Conservation (phyloP, 2,329 filamentous ascomycete genomes). For the Apiospora koreana region DNA sequence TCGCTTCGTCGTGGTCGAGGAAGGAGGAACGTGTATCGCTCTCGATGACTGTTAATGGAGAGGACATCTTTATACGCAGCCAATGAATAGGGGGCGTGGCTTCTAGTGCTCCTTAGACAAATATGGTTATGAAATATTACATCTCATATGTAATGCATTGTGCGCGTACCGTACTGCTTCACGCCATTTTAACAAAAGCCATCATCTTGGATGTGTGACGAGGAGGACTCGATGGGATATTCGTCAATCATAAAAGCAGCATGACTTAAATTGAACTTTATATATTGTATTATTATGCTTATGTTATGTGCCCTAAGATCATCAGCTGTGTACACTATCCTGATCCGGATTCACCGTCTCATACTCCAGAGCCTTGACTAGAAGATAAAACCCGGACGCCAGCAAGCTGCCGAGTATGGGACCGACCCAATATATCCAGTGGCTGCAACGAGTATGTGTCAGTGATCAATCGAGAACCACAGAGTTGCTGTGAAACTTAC, state of each 20-base stretch:
- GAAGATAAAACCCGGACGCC: constrained; percentile 1
- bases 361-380: background rate
- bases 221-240: no score
- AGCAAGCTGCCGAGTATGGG: constrained; percentile 1
- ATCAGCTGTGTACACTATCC: background rate
- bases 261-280: no score
- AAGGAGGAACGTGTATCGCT: no score
- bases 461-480: background rate
- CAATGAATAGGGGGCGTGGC: background rate
- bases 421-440: constrained; percentile 13
- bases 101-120: background rate
- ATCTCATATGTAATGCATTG: no score
- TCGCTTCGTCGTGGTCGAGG: no score
- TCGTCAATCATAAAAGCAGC: no score
- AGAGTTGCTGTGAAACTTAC: background rate
- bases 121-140: background rate
- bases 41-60: no score
- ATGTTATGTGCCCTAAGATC: background rate
- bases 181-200: no score
- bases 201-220: no score
- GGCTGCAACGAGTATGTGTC: background rate
- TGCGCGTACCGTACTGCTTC: no score
- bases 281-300: background rate
- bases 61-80: no score
- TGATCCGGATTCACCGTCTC: background rate